phyloP scores from a whole-genome alignment of 768 basidiomycete genomes.

The Boletus vermiculosoides region DNA sequence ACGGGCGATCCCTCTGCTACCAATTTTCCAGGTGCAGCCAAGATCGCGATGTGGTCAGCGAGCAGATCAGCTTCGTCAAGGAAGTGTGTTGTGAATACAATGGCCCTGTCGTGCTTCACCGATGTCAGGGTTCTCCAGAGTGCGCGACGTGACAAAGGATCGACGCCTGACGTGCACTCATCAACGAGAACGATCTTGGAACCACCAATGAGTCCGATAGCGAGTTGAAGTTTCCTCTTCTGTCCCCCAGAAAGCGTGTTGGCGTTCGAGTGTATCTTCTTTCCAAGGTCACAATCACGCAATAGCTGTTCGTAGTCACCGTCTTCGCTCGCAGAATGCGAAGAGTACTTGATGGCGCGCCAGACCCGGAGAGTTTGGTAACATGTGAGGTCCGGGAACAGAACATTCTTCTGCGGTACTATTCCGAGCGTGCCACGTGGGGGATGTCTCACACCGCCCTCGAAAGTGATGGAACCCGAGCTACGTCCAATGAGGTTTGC shows the following conservation, averaged over 20 bases:
- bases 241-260: constrained; percentile 73
- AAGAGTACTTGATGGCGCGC: constrained; percentile 68
- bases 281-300: constrained; percentile 68
- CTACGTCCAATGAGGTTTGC: constrained; percentile 60
- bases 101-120: constrained; percentile 61
- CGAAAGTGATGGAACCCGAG: constrained; percentile 54
- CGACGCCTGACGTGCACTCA: constrained; percentile 78
- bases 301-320: constrained; percentile 66
- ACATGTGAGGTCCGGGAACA: constrained; percentile 75
- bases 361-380: constrained; percentile 71
- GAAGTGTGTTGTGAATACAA: constrained; percentile 81
- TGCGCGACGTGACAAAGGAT: constrained; percentile 74
- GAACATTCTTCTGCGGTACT: constrained; percentile 81
- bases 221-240: constrained; percentile 81
- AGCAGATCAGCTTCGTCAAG: constrained; percentile 79
- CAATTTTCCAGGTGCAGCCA: constrained; percentile 72
- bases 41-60: constrained; percentile 71
- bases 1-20: constrained; percentile 76
- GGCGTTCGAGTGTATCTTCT: constrained; percentile 66
- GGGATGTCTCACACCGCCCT: constrained; percentile 51
- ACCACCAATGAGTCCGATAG: constrained; percentile 74
- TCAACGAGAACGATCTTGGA: constrained; percentile 67
- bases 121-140: constrained; percentile 74
- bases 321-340: constrained; percentile 36
- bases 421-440: constrained; percentile 70